Evolutionary conservation across 768 basidiomycete genomes (phyloP).

Genomic region (Tylopilus rubrobrunneus): DNA sequence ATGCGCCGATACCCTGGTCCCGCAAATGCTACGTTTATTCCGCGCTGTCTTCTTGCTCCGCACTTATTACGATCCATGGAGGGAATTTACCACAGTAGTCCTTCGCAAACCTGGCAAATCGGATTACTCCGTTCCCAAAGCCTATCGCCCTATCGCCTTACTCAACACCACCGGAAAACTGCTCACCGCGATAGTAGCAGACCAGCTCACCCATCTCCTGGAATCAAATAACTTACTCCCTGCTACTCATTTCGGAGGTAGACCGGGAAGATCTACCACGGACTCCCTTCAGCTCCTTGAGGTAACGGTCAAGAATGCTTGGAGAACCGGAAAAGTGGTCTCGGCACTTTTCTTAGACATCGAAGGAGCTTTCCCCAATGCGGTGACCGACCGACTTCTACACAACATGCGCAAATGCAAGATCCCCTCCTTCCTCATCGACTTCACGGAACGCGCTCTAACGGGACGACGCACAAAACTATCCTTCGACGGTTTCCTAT

Average conservation of each 20-base stretch:
- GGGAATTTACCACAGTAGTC: conserved; percentile 28
- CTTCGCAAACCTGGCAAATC: conserved; percentile 35
- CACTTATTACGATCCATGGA: no score
- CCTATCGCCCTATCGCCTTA: background rate
- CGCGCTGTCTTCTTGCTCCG: no score
- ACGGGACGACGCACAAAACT: background rate
- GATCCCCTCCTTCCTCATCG: background rate
- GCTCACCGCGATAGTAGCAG: background rate
- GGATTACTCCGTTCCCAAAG: conserved; percentile 23
- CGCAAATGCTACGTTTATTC: no score
- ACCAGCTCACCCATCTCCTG: background rate
- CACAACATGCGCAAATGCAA: background rate
- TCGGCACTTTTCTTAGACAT: conserved; percentile 1
- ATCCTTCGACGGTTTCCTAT: background rate
- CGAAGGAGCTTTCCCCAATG: background rate
- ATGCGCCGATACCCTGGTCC: no score
- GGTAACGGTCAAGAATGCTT: background rate
- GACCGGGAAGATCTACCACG: background rate
- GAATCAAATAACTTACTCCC: background rate
- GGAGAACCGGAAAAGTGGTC: background rate
- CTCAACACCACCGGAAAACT: conserved; percentile 7
- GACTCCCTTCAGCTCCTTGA: background rate
- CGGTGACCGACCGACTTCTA: no score
- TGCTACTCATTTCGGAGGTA: background rate
- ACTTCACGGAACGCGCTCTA: conserved; percentile 9